Evolutionary conservation across 805 yeast genomes (phyloP).

Genomic region (Hanseniaspora pseudoguilliermondii): DNA sequence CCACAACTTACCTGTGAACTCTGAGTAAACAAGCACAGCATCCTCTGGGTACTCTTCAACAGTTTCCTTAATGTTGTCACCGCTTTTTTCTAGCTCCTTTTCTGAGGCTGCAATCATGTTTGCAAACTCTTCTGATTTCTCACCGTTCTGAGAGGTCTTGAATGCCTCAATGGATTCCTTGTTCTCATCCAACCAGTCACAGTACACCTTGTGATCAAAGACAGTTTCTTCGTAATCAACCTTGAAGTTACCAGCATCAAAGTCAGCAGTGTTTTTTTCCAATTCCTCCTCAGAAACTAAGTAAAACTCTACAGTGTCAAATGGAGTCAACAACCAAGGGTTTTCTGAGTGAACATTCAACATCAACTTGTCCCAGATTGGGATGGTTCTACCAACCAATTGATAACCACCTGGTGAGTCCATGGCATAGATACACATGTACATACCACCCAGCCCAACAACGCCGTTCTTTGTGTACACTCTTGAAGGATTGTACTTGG

Average conservation of each 20-base stretch:
- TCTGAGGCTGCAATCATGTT: conserved; percentile 69
- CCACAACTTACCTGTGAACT: conserved; percentile 96
- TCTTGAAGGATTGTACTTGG: conserved; percentile 93
- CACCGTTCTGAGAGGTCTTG: conserved; percentile 58
- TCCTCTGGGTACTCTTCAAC: conserved; percentile 50
- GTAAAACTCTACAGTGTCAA: conserved; percentile 89
- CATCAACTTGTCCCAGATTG: conserved; percentile 91
- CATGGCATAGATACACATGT: conserved; percentile 97
- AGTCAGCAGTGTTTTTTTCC: conserved; percentile 56
- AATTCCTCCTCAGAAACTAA: conserved; percentile 81
- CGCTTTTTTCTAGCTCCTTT: conserved; percentile 50
- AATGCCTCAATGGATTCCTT: conserved; percentile 58
- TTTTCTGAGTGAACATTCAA: conserved; percentile 53
- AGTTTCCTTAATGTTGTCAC: conserved; percentile 33
- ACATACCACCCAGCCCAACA: conserved; percentile 97
- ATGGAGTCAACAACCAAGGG: conserved; percentile 87
- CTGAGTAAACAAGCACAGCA: conserved; percentile 80
- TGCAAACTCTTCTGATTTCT: conserved; percentile 75
- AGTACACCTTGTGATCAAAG: conserved; percentile 70
- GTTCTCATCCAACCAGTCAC: conserved; percentile 66
- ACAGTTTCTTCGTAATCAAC: conserved; percentile 64
- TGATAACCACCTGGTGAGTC: conserved; percentile 98
- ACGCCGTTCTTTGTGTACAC: conserved; percentile 93
- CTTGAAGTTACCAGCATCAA: conserved; percentile 65
- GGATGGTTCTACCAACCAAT: conserved; percentile 89